These are phyloP conservation scores for Rasamsonia emersonii DNA, from an alignment of 2,329 filamentous ascomycete species.

Conservation along the genomic window DNA sequence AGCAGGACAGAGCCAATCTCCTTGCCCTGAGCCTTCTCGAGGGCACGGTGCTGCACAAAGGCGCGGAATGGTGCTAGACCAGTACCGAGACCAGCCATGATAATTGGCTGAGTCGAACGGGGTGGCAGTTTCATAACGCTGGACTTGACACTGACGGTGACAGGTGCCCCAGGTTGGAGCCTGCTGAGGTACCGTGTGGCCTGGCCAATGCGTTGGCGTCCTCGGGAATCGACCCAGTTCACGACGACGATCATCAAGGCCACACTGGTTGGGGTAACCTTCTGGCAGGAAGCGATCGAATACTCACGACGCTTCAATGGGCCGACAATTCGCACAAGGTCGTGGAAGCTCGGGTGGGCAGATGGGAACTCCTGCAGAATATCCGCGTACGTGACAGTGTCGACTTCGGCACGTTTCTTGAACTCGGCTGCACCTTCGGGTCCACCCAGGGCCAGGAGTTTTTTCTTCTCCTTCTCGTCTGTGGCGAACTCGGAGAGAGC, in stretches of 20 bases:
- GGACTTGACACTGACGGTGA: conserved; percentile 92
- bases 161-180: conserved; percentile 64
- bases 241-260: conserved; percentile 96
- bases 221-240: conserved; percentile 82
- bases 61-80: conserved; percentile 98
- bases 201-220: conserved; percentile 84
- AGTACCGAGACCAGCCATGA: conserved; percentile 98
- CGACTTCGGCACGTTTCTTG: conserved; percentile 83
- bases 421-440: conserved; percentile 79
- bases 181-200: conserved; percentile 81
- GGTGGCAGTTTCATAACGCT: conserved; percentile 98
- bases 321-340: conserved; percentile 76
- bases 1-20: conserved; percentile 86
- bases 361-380: conserved; percentile 83
- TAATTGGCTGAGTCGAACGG: conserved; percentile 80
- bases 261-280: conserved; percentile 82
- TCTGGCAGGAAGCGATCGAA: conserved; percentile 96
- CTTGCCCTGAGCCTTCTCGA: conserved; percentile 96
- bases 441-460: conserved; percentile 66
- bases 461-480: conserved; percentile 72
- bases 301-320: conserved; percentile 97
- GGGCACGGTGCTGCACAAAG: conserved; percentile 94
- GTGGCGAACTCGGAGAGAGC: conserved; percentile 75
- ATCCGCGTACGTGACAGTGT: conserved; percentile 85
- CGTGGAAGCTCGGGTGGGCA: conserved; percentile 78